A percentile compares a stretch with the other conserved stretches of the same genome.
Evolutionary conservation across 495 filamentous ascomycete species (phyloP).

Genomic region (Aspergillus steynii): DNA sequence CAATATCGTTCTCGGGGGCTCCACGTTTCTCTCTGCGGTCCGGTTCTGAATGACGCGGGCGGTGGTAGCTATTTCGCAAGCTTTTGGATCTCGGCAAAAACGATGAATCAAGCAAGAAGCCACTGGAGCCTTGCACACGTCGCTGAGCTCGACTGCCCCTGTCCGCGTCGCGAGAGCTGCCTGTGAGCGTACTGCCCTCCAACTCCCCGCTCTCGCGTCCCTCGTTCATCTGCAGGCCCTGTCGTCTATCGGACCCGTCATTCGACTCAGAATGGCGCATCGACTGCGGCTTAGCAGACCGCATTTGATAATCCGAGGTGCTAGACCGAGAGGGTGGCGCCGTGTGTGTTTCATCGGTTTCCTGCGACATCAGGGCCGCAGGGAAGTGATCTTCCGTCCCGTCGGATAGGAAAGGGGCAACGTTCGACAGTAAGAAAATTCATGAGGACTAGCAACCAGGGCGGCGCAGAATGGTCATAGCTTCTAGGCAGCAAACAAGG

Average conservation of each 20-base stretch:
- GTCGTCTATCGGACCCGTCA: conserved; percentile 20
- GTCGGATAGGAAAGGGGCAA: conserved; percentile 26
- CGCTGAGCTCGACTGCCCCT: conserved; percentile 28
- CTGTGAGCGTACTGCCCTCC: conserved; percentile 43
- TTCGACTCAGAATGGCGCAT: conserved; percentile 19
- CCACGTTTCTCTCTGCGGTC: conserved; percentile 33
- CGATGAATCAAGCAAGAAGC: conserved; percentile 47
- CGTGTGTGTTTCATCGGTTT: conserved; percentile 19
- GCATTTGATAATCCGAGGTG: conserved; percentile 16
- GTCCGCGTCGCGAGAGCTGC: conserved; percentile 42
- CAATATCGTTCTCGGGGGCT: conserved; percentile 32
- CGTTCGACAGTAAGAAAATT: conserved; percentile 14
- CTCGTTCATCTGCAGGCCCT: conserved; percentile 30
- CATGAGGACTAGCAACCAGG: conserved; percentile 21
- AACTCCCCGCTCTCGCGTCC: conserved; percentile 37
- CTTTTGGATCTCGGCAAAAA: conserved; percentile 34
- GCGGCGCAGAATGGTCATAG: conserved; percentile 6
- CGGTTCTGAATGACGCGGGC: conserved; percentile 27
- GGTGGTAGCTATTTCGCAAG: conserved; percentile 28
- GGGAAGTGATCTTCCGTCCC: conserved; percentile 25
- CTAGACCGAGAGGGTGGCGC: conserved; percentile 20
- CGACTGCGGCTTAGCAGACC: conserved; percentile 5
- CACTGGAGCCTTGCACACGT: conserved; percentile 41
- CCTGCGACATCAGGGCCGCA: conserved; percentile 28
- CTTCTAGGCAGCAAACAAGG: background rate